Conservation (phyloP, 441 rosid species). For the Gossypium gossypioides region DNA sequence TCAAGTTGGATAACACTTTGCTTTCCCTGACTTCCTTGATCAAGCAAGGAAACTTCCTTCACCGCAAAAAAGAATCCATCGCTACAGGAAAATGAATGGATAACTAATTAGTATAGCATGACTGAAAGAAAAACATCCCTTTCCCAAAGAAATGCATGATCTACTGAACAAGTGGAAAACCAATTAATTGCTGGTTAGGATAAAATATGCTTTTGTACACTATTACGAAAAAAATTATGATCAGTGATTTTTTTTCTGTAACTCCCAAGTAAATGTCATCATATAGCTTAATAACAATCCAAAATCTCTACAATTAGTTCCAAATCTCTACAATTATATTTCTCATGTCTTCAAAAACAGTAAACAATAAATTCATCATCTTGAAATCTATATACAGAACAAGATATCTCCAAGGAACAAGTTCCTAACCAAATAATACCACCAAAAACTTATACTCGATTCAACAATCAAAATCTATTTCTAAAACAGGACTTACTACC, state of each 20-base stretch:
- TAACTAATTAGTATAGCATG: background rate
- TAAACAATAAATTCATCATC: background rate
- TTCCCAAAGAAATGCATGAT: background rate
- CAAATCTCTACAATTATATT: background rate
- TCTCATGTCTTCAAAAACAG: constrained; percentile 3
- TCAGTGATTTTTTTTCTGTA: background rate
- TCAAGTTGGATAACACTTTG: constrained; percentile 74
- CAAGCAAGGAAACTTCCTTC: constrained; percentile 87
- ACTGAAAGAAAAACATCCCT: background rate
- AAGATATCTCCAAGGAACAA: background rate
- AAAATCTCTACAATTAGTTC: background rate
- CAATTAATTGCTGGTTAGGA: background rate
- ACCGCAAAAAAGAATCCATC: constrained; percentile 89
- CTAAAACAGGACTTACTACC: background rate
- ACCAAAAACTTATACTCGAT: background rate
- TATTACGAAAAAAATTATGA: background rate
- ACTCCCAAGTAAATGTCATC: background rate
- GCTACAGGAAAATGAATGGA: constrained; percentile 30
- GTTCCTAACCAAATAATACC: background rate
- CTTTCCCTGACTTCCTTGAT: constrained; percentile 72
- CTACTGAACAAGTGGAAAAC: background rate
- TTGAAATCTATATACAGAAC: background rate
- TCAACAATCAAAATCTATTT: background rate
- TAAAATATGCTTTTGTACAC: background rate
- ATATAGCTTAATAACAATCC: background rate